phyloP scores from a whole-genome alignment of 2,329 filamentous ascomycete species.

The Dactylellina leptospora region DNA sequence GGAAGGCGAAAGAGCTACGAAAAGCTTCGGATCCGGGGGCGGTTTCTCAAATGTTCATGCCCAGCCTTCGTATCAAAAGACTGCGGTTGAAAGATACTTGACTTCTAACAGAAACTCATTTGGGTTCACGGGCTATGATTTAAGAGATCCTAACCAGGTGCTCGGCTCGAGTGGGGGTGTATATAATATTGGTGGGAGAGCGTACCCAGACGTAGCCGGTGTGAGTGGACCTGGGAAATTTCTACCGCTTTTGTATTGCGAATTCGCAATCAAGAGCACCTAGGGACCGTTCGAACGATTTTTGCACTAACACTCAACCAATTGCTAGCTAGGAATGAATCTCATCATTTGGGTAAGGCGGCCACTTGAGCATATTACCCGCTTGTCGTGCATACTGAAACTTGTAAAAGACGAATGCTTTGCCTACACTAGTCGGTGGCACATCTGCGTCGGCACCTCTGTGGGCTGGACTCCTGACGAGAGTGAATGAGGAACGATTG shows the following conservation, averaged over 20 bases:
- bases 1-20: slow-evolving; percentile 54
- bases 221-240: slow-evolving; percentile 60
- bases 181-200: slow-evolving; percentile 63
- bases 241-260: slow-evolving; percentile 54
- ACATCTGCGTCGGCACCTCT: slow-evolving; percentile 66
- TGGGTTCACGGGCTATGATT: slow-evolving; percentile 56
- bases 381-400: not conserved
- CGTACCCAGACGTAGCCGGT: slow-evolving; percentile 65
- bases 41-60: slow-evolving; percentile 64
- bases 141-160: slow-evolving; percentile 58
- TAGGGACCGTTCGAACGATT: not conserved
- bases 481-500: slow-evolving; percentile 66
- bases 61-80: slow-evolving; percentile 62
- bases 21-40: slow-evolving; percentile 61
- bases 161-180: slow-evolving; percentile 60
- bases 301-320: not conserved
- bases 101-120: slow-evolving; percentile 57
- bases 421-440: slow-evolving; percentile 62
- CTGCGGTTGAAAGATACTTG: slow-evolving; percentile 62
- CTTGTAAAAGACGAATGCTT: slow-evolving; percentile 52
- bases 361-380: not conserved
- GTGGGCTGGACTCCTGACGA: slow-evolving; percentile 64
- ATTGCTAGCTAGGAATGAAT: not conserved
- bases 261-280: not conserved
- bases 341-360: not conserved